Conservation (phyloP, 164 flowering plant genomes). For the Protea cynaroides region DNA sequence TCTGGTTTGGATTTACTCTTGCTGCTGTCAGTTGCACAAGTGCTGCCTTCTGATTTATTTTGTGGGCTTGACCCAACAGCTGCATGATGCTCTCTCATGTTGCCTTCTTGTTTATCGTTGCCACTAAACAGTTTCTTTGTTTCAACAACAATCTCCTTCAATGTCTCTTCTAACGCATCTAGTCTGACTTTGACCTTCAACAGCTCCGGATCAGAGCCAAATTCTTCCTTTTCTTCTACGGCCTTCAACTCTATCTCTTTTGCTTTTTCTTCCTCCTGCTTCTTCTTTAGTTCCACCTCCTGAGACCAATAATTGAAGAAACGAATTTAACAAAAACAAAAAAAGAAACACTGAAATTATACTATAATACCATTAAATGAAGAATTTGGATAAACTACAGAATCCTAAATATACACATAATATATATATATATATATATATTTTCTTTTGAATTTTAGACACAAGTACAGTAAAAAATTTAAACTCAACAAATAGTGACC, state of each 20-base stretch:
- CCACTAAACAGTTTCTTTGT: slow-evolving; percentile 30
- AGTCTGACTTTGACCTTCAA: slow-evolving; percentile 60
- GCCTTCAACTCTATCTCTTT: slow-evolving; percentile 38
- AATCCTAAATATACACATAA: too few relatives aligned
- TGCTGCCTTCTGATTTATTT: slow-evolving; percentile 15
- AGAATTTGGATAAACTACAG: too few relatives aligned
- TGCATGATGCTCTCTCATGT: slow-evolving; percentile 12
- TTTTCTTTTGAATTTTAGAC: too few relatives aligned
- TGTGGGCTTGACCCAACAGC: not conserved
- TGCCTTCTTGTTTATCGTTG: slow-evolving; percentile 12
- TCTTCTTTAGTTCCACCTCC: slow-evolving; percentile 56
- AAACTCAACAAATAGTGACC: too few relatives aligned
- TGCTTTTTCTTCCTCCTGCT: slow-evolving; percentile 48
- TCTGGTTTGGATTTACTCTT: slow-evolving; percentile 4
- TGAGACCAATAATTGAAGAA: slow-evolving; percentile 11
- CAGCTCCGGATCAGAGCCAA: slow-evolving; percentile 34
- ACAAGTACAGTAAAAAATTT: too few relatives aligned
- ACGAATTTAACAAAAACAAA: too few relatives aligned
- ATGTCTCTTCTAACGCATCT: slow-evolving; percentile 54
- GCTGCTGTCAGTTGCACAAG: slow-evolving; percentile 10
- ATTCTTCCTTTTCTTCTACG: slow-evolving; percentile 25
- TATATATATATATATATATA: too few relatives aligned
- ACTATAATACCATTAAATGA: too few relatives aligned
- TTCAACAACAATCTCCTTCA: slow-evolving; percentile 56
- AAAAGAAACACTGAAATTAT: too few relatives aligned